A percentile compares a stretch with the other conserved stretches of the same genome.
Conservation (phyloP, 1,139 yeast genomes). For the Yamadazyma epiphylla region DNA sequence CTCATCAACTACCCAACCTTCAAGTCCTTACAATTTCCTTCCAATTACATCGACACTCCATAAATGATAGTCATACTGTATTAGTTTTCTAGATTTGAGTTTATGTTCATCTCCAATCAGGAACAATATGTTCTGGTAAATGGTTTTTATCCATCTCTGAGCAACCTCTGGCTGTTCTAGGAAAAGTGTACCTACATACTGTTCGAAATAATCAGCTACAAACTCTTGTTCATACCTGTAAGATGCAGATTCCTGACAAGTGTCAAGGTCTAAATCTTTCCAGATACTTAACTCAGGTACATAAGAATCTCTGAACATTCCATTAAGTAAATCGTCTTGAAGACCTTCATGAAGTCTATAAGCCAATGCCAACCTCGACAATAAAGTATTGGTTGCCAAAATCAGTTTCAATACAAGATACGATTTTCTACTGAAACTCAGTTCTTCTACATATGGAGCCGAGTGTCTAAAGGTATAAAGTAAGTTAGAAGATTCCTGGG, state of each 20-base stretch:
- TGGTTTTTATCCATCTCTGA: conserved; percentile 28
- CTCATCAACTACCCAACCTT: too few relatives aligned
- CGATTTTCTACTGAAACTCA: conserved; percentile 12
- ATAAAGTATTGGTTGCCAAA: conserved; percentile 38
- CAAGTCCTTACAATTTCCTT: conserved; percentile 10
- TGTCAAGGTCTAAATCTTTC: conserved; percentile 15
- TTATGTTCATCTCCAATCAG: conserved; percentile 21
- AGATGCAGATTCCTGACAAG: conserved; percentile 16
- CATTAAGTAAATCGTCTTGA: conserved; percentile 24
- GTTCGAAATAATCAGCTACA: conserved; percentile 43
- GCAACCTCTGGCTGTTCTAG: conserved; percentile 39
- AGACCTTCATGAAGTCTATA: conserved; percentile 36
- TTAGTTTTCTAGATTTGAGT: conserved; percentile 8
- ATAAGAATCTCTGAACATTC: conserved; percentile 15
- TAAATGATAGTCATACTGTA: conserved; percentile 20
- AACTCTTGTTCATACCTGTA: conserved; percentile 38
- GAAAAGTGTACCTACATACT: conserved; percentile 42
- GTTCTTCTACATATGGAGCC: conserved; percentile 10
- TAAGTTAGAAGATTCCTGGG: conserved; percentile 35
- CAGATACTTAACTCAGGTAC: conserved; percentile 21
- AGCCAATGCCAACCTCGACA: conserved; percentile 35
- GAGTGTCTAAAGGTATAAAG: conserved; percentile 29
- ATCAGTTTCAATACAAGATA: conserved; percentile 33
- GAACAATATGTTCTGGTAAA: conserved; percentile 28
- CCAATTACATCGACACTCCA: conserved; percentile 28